Evolutionary conservation across 2,329 filamentous ascomycete species (phyloP).

Genomic region (Rachicladosporium sp.): DNA sequence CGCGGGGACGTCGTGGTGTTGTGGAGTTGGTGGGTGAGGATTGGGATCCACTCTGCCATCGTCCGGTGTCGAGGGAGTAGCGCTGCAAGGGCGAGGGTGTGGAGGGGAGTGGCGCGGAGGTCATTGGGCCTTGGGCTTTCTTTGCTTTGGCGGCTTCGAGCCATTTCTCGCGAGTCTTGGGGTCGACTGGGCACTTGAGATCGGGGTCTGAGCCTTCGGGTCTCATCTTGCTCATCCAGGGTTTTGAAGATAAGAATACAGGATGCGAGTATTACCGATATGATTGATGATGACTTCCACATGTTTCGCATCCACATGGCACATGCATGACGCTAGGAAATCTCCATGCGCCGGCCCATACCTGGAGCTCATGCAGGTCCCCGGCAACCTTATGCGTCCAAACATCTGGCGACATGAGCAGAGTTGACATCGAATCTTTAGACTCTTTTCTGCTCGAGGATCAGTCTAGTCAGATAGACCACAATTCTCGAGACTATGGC

Average conservation of each 20-base stretch:
- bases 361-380: no score
- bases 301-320: no score
- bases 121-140: slow-evolving; percentile 17
- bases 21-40: slow-evolving; percentile 16
- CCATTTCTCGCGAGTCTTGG: slow-evolving; percentile 80
- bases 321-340: no score
- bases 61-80: slow-evolving; percentile 23
- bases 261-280: no score
- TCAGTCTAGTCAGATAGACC: no score
- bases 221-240: slow-evolving; percentile 13
- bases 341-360: no score
- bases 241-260: no score
- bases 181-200: slow-evolving; percentile 68
- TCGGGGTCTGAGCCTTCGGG: slow-evolving; percentile 23
- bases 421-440: no score
- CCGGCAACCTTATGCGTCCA: no score
- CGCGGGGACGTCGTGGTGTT: slow-evolving; percentile 12
- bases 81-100: slow-evolving; percentile 9
- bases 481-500: slow-evolving; percentile 22
- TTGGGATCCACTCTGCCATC: slow-evolving; percentile 17
- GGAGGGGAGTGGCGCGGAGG: slow-evolving; percentile 6
- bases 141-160: slow-evolving; percentile 52
- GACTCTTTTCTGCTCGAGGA: no score
- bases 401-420: no score
- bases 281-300: no score